Evolutionary conservation across 2,329 filamentous ascomycete species (phyloP), one percentile per base, ranked within the genome.

Genomic region (Bimuria novae-zelandiae): DNA sequence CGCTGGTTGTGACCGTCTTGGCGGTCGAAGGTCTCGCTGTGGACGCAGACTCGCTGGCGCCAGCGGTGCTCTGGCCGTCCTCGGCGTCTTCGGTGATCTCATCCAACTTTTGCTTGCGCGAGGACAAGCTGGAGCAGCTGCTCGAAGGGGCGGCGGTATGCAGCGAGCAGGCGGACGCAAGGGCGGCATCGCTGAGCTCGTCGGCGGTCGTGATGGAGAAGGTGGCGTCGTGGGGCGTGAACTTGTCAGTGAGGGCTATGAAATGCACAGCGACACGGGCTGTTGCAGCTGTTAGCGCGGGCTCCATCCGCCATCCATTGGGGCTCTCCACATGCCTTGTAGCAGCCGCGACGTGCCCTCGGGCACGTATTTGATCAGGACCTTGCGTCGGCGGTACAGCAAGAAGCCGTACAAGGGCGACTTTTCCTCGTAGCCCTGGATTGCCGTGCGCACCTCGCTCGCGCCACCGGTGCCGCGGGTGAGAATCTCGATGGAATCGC

Each of bases 11-110:
- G 14, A 52, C 52, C 7, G 64, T 60, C 14, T 58, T 53, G n/a
- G 64, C 58, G 1, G 67, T 62, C 7, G 55, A 37, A 14, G 67
- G 61, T n/a, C 61, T 62, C 36, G 60, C 46, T 10, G 51, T 46
- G 14, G 55, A 32, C 1, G 59, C 33, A 35, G 45, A 52, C 41
- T 65, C 62, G 25, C 66, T 61, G 32, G 32, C 57, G n/a, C 65
- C 61, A 19, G 35, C 56, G 7, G 50, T 60, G 6, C 51, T 54
- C 46, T 65, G 84, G 79, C 58, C 83, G 75, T 96, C 92, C 68
- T 95, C 91, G 49, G 88, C 89, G 76, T 94, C 90, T 75, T 97
- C 94, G n/a, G 89, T 87, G 70, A 97, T 97, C 76, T 96, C 93
- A 77, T 93, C 88, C 64, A 97, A 79, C 61, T 90, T 87, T 64